These are phyloP conservation scores for Cornus controversa DNA, from an alignment of 148 eudicot species.

Conservation along the genomic window DNA sequence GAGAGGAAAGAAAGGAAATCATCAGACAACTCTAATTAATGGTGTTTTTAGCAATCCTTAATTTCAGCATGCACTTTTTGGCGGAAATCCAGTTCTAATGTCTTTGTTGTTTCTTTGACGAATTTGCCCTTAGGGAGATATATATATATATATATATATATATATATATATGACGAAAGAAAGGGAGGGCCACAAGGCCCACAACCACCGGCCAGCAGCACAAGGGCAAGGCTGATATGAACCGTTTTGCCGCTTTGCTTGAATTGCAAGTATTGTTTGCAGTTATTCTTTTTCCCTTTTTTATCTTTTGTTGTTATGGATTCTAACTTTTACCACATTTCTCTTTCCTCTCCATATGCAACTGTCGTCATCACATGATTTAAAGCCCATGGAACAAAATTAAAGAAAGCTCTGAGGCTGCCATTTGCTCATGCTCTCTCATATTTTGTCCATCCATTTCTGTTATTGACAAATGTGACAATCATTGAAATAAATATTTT, in stretches of 20 bases:
- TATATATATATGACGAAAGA: too few relatives aligned
- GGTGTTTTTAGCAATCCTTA: not conserved
- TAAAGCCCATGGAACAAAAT: too few relatives aligned
- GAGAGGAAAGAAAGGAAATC: not conserved
- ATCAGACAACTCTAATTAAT: conserved; percentile 1
- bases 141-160: too few relatives aligned
- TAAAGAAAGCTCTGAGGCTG: too few relatives aligned
- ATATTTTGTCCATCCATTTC: too few relatives aligned
- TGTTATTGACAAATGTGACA: too few relatives aligned
- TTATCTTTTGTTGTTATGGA: not conserved
- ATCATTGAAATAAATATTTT: too few relatives aligned
- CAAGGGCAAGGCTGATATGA: conserved; percentile 12
- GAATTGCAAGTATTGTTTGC: conserved; percentile 12
- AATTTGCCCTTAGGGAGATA: too few relatives aligned
- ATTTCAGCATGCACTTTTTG: not conserved
- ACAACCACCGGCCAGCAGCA: too few relatives aligned
- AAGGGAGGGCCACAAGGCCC: conserved; percentile 13
- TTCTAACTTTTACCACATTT: not conserved
- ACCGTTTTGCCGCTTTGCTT: conserved; percentile 31
- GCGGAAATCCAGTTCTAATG: not conserved
- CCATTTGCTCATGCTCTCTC: too few relatives aligned
- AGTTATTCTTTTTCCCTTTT: conserved; percentile 7
- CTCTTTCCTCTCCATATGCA: not conserved
- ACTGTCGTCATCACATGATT: too few relatives aligned
- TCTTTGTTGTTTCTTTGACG: too few relatives aligned